Evolutionary conservation across 2,329 filamentous ascomycete genomes (phyloP).

Genomic region (Pseudogymnoascus sp.): DNA sequence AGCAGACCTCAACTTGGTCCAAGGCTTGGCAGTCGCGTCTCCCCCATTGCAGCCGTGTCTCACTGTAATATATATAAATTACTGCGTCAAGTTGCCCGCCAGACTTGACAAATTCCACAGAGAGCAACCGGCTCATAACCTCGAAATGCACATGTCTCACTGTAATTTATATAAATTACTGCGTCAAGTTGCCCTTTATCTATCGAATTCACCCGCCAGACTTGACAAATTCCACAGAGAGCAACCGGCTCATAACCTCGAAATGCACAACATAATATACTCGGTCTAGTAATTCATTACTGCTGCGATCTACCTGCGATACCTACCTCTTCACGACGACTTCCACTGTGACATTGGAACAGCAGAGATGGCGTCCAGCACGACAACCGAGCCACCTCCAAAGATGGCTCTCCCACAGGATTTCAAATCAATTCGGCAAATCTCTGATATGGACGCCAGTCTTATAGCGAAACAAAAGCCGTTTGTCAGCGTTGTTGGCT

Average conservation of each 20-base stretch:
- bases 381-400: background rate
- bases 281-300: background rate
- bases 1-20: background rate
- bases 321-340: background rate
- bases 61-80: background rate
- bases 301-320: background rate
- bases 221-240: background rate
- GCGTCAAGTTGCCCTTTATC: background rate
- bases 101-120: background rate
- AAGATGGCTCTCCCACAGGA: conserved; percentile 15
- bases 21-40: conserved; percentile 4
- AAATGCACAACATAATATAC: background rate
- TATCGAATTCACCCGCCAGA: background rate
- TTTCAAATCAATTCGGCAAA: conserved; percentile 35
- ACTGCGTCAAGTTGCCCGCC: background rate
- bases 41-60: background rate
- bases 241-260: background rate
- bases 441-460: conserved; percentile 38
- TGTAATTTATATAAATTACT: no score
- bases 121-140: background rate
- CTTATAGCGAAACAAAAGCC: conserved; percentile 20
- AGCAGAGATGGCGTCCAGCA: background rate
- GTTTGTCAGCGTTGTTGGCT: conserved; percentile 55
- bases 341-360: background rate
- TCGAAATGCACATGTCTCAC: background rate